Conservation (phyloP, 1,139 yeast species). For the Candida sp. region DNA sequence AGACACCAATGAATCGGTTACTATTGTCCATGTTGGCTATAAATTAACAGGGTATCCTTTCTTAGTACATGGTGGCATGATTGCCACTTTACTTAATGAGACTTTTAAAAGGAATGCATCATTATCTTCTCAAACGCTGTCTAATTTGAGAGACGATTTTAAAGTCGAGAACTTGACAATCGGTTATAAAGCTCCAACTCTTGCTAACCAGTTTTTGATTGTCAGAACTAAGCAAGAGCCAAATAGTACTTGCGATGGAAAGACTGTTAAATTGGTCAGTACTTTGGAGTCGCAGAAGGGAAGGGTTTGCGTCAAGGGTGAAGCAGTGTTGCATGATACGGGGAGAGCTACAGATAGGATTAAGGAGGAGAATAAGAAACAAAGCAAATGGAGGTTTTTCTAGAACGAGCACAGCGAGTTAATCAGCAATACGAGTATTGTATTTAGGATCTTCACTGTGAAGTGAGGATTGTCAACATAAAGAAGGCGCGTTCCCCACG, state of each 20-base stretch:
- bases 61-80: slow-evolving; percentile 84
- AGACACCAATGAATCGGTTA: slow-evolving; percentile 55
- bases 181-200: slow-evolving; percentile 68
- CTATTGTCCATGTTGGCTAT: slow-evolving; percentile 76
- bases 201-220: slow-evolving; percentile 76
- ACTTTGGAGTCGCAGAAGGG: slow-evolving; percentile 34
- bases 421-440: no score
- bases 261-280: slow-evolving; percentile 25
- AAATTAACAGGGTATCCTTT: slow-evolving; percentile 85
- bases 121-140: slow-evolving; percentile 25
- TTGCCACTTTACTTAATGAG: slow-evolving; percentile 82
- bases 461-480: no score
- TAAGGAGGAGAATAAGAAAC: slow-evolving; percentile 8
- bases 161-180: slow-evolving; percentile 51
- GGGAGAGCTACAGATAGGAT: slow-evolving; percentile 27
- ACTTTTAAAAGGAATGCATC: slow-evolving; percentile 60
- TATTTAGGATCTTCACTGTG: no score
- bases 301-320: slow-evolving; percentile 31
- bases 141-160: slow-evolving; percentile 38
- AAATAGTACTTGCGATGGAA: slow-evolving; percentile 17
- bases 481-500: no score
- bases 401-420: no score
- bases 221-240: slow-evolving; percentile 48
- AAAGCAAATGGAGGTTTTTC: slow-evolving; percentile 3
- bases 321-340: slow-evolving; percentile 36